These are phyloP conservation scores for Ordospora pajunii DNA, from an alignment of 371 early-diverging fungal genomes.

Conservation along the genomic window DNA sequence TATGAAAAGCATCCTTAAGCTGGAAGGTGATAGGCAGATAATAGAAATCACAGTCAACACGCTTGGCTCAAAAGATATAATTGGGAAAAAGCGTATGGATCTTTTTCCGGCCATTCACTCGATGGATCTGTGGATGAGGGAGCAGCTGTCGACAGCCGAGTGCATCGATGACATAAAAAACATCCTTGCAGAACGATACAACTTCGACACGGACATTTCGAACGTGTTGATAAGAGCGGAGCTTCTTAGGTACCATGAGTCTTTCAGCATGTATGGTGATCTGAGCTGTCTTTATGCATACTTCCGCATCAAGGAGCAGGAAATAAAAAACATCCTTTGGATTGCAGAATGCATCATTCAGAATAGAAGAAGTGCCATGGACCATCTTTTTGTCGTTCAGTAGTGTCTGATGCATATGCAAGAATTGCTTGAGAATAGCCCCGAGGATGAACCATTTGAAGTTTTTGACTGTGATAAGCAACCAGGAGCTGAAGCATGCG, in stretches of 20 bases:
- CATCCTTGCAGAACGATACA: conserved; percentile 19
- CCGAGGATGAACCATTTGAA: conserved; percentile 12
- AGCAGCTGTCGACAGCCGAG: conserved; percentile 17
- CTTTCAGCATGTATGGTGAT: conserved; percentile 55
- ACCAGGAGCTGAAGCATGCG: background rate
- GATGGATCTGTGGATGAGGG: conserved; percentile 18
- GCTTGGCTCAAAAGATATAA: conserved; percentile 20
- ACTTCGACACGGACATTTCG: conserved; percentile 19
- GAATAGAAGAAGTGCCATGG: conserved; percentile 71
- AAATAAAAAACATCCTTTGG: conserved; percentile 95
- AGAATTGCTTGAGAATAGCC: background rate
- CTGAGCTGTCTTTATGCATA: conserved; percentile 67
- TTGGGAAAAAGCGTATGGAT: conserved; percentile 31
- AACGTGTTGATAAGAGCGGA: conserved; percentile 23
- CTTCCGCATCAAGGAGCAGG: conserved; percentile 92
- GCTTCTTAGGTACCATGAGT: conserved; percentile 42
- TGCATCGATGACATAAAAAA: conserved; percentile 50
- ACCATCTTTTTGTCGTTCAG: conserved; percentile 23
- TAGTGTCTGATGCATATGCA: background rate
- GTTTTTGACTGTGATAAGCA: conserved; percentile 18
- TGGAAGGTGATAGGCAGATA: conserved; percentile 55
- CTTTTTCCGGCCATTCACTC: conserved; percentile 42
- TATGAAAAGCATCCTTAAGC: conserved; percentile 45
- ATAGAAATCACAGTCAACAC: conserved; percentile 55
- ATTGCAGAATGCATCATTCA: conserved; percentile 96